Evolutionary conservation across 179 eudicot genomes (phyloP).

Genomic region (Gypsophila paniculata): DNA sequence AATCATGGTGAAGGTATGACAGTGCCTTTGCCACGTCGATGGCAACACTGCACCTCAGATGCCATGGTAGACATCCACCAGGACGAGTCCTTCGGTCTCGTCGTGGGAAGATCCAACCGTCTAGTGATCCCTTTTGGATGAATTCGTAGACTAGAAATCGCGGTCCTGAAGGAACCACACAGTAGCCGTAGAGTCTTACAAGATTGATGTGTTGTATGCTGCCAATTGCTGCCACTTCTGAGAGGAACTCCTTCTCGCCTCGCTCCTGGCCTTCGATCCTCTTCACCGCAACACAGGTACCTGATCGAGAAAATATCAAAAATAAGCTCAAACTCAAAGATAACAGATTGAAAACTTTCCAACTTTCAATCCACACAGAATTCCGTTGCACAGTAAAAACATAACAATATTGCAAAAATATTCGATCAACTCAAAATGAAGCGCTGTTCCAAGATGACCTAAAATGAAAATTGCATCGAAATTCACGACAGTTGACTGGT

Average conservation of each 20-base stretch:
- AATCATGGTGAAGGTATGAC: slow-evolving; percentile 74
- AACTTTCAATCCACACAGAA: no score
- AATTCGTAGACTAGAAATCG: slow-evolving; percentile 66
- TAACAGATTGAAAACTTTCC: no score
- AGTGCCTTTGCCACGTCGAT: slow-evolving; percentile 74
- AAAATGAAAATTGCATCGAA: no score
- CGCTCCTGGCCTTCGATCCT: slow-evolving; percentile 55
- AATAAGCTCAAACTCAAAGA: no score
- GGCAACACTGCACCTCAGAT: slow-evolving; percentile 47
- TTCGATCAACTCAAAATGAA: no score
- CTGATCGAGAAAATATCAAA: neutral
- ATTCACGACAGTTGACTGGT: no score
- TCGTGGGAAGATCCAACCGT: slow-evolving; percentile 68
- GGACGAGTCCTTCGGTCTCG: slow-evolving; percentile 22
- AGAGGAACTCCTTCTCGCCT: slow-evolving; percentile 59
- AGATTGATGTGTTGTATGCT: slow-evolving; percentile 63
- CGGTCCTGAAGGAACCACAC: slow-evolving; percentile 43
- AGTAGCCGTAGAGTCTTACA: slow-evolving; percentile 60
- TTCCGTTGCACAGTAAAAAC: no score
- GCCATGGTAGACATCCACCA: slow-evolving; percentile 66
- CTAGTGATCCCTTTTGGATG: slow-evolving; percentile 59
- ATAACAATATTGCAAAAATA: no score
- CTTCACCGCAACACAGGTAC: slow-evolving; percentile 66
- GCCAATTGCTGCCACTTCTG: slow-evolving; percentile 76
- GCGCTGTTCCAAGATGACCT: no score